Evolutionary conservation across 805 yeast species (phyloP).

Genomic region (Saccharomyces kudriavzevii): DNA sequence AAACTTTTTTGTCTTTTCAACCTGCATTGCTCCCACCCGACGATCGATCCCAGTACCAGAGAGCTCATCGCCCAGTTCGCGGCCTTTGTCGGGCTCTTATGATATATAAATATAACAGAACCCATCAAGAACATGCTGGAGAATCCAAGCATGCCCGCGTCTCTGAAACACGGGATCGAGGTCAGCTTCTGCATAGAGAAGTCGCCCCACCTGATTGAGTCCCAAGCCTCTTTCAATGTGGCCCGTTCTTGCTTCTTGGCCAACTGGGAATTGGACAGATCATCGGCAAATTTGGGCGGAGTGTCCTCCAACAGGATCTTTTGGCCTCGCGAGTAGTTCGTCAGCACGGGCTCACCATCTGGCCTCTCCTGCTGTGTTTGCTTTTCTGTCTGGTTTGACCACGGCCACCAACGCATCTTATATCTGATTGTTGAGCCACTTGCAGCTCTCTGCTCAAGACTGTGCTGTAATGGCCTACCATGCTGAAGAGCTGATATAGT

Average conservation of each 20-base stretch:
- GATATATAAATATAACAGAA: slow-evolving; percentile 56
- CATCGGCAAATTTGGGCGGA: slow-evolving; percentile 33
- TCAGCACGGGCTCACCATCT: slow-evolving; percentile 7
- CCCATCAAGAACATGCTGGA: slow-evolving; percentile 65
- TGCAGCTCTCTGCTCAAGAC: slow-evolving; percentile 20
- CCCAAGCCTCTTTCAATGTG: slow-evolving; percentile 35
- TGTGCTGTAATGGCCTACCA: slow-evolving; percentile 4
- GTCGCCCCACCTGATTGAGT: slow-evolving; percentile 39
- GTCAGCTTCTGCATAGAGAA: slow-evolving; percentile 44
- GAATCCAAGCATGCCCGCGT: slow-evolving; percentile 69
- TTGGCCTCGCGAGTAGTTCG: slow-evolving; percentile 29
- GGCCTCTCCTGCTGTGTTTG: slow-evolving; percentile 10
- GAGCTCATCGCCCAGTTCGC: slow-evolving; percentile 81
- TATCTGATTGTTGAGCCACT: slow-evolving; percentile 12
- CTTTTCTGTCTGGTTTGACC: slow-evolving; percentile 29
- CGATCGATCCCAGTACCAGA: slow-evolving; percentile 65
- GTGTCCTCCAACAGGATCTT: slow-evolving; percentile 35
- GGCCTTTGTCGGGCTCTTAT: slow-evolving; percentile 53
- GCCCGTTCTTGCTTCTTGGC: slow-evolving; percentile 23
- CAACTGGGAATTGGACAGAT: slow-evolving; percentile 6
- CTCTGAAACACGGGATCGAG: slow-evolving; percentile 69
- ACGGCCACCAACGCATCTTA: slow-evolving; percentile 26
- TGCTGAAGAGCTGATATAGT: slow-evolving; percentile 13
- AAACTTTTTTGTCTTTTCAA: slow-evolving; percentile 57
- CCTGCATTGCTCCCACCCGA: slow-evolving; percentile 92